Base-by-base conservation (phyloP, 2,329 filamentous ascomycete genomes). In the Thielaviopsis musarum region DNA sequence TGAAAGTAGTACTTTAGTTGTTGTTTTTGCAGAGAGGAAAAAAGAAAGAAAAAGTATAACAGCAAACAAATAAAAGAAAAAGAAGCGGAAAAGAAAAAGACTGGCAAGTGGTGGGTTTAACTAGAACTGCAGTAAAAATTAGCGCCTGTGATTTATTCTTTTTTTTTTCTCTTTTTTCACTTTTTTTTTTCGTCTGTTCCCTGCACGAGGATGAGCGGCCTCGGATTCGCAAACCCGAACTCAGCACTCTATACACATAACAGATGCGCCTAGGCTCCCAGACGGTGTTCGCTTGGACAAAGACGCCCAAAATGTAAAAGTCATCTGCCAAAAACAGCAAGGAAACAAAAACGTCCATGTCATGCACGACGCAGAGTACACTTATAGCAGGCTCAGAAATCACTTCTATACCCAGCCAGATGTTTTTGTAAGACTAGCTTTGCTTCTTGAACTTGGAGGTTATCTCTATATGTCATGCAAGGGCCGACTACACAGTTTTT, bases 161-260 rank as follows among this genome's bases (percentile, higher is more conserved):
- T n/a, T 41, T 7, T 15, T 21, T 28, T 38, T 48, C 52, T 13
- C 21, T 51, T 53, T 58, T 54, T 53, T 58, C 22, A 10, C 30
- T n/a, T 41, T 7, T 21, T 21, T 21, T 38, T 48, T 58, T 19
- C 21, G 21, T 22, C 30, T 28, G 21, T 54, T 34, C 56, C 38
- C 48, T 56, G 34, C 28, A 21, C 52, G 52, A 38, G 30, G 49
- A 52, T 48, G 52, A 58, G 22, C 21, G 28, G 7, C 34, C 57
- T 58, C 49, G 57, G 57, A 54, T 58, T 58, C 30, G 34, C 24
- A 58, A 58, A 58, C 57, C 57, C 49, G 57, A 58, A 38, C 57
- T 52, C 2, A 41, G 56, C 57, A 21, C 52, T 52, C 6, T 45
- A 6, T n/a, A 45, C 15, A 45, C 51, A 7, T 28, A 28, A 30